Evolutionary conservation across 192 early-diverging fungal genomes (phyloP).

Genomic region (Pilaira anomala): DNA sequence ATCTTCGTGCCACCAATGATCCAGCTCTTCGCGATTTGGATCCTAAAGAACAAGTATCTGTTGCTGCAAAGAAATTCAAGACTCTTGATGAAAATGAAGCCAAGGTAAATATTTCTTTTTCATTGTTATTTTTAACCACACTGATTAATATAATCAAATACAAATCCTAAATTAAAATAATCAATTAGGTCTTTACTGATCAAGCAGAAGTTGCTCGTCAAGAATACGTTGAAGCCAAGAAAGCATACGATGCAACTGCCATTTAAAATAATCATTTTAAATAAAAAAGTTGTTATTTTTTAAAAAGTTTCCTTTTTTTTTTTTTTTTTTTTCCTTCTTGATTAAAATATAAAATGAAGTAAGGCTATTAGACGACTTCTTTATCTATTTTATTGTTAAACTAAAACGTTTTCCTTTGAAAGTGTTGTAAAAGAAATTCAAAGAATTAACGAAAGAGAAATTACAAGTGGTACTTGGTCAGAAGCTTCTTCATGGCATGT

Average conservation of each 20-base stretch:
- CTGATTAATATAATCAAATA: not conserved
- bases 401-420: not conserved
- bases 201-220: not conserved
- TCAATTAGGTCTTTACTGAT: not conserved
- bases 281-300: not conserved
- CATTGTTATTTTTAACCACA: not conserved
- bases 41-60: not conserved
- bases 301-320: not conserved
- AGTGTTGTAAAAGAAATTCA: constrained; percentile 86
- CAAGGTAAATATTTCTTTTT: constrained; percentile 7
- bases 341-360: not conserved
- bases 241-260: too few relatives aligned
- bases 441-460: constrained; percentile 73
- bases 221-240: not conserved
- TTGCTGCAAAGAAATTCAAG: constrained; percentile 1
- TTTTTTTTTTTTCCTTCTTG: not conserved
- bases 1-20: constrained; percentile 17
- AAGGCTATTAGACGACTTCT: not conserved
- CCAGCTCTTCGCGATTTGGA: not conserved
- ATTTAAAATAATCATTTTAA: not conserved
- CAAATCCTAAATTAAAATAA: not conserved
- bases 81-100: not conserved
- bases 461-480: constrained; percentile 46
- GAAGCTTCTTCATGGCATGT: constrained; percentile 81
- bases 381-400: not conserved